phyloP scores from a whole-genome alignment of 768 basidiomycete species.

The Neoboletus magnificus region DNA sequence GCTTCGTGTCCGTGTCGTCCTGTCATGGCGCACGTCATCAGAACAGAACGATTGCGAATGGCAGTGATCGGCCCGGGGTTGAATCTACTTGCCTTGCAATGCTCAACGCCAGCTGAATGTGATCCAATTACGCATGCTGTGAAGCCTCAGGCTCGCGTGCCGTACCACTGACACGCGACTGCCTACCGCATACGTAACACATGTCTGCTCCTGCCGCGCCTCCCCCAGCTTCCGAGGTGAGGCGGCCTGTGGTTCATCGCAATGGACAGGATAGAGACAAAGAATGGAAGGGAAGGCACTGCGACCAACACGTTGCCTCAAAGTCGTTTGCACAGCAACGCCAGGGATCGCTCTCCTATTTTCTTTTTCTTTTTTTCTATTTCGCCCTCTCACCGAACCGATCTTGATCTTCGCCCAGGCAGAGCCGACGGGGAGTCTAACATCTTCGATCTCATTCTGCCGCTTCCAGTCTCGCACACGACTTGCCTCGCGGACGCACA shows the following conservation, averaged over 20 bases:
- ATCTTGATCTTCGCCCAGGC: slow-evolving; percentile 2
- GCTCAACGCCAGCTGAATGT: slow-evolving; percentile 1
- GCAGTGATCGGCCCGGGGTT: not conserved
- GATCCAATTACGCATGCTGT: slow-evolving; percentile 1
- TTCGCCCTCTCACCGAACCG: not conserved
- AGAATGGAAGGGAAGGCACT: slow-evolving; percentile 18
- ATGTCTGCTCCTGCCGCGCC: slow-evolving; percentile 6
- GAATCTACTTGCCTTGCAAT: not conserved
- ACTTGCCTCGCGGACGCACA: not conserved
- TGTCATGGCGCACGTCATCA: not conserved
- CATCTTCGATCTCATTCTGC: not conserved
- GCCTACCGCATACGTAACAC: not conserved
- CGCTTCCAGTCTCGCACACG: not conserved
- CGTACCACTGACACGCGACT: slow-evolving; percentile 5
- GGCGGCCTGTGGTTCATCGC: slow-evolving; percentile 2
- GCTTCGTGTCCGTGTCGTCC: slow-evolving; percentile 11
- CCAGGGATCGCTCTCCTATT: not conserved
- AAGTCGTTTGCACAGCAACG: slow-evolving; percentile 5
- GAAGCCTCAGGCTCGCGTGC: slow-evolving; percentile 13
- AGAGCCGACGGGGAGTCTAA: slow-evolving; percentile 1
- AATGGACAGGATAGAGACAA: not conserved
- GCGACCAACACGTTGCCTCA: slow-evolving; percentile 23
- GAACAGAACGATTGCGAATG: not conserved
- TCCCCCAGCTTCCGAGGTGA: slow-evolving; percentile 8
- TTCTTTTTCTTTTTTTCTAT: not conserved